A percentile compares a stretch with the other conserved stretches of the same genome.
Conservation (phyloP, 192 early-diverging fungal genomes). For the Coemansia brasiliensis region DNA sequence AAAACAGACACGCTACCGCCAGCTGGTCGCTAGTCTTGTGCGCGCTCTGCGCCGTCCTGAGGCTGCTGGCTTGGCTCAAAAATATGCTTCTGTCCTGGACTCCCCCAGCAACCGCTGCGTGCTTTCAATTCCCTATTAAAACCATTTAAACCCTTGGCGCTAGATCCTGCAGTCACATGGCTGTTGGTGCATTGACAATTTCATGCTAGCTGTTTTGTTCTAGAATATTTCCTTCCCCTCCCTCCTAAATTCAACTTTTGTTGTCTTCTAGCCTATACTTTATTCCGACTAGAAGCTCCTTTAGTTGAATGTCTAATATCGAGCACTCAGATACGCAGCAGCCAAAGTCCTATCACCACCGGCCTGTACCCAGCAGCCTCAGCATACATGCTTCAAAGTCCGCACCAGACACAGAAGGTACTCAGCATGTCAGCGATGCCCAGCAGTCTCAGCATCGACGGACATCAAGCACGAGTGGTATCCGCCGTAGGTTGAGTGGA, state of each 20-base stretch:
- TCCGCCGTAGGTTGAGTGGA: constrained; percentile 11
- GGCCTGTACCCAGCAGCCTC: not conserved
- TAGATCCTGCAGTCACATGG: no score
- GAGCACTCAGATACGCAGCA: not conserved
- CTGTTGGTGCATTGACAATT: no score
- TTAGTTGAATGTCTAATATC: not conserved
- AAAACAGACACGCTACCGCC: constrained; percentile 49
- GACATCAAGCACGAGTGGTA: constrained; percentile 13
- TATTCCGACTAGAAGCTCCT: not conserved
- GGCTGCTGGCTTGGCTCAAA: constrained; percentile 5
- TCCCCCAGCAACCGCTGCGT: constrained; percentile 31
- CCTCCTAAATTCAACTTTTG: not conserved
- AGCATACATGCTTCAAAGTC: not conserved
- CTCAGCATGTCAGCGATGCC: not conserved
- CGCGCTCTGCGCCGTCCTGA: constrained; percentile 17
- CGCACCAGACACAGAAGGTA: not conserved
- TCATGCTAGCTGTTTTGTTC: no score
- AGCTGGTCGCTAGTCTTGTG: constrained; percentile 21
- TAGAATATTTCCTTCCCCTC: no score
- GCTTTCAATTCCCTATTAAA: constrained; percentile 26
- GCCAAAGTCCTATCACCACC: not conserved
- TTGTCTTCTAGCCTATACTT: not conserved
- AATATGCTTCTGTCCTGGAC: constrained; percentile 8
- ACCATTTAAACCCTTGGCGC: not conserved
- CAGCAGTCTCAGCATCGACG: not conserved